Evolutionary conservation across 306 rosid genomes (phyloP).

Genomic region (Heteromeles arbutifolia): DNA sequence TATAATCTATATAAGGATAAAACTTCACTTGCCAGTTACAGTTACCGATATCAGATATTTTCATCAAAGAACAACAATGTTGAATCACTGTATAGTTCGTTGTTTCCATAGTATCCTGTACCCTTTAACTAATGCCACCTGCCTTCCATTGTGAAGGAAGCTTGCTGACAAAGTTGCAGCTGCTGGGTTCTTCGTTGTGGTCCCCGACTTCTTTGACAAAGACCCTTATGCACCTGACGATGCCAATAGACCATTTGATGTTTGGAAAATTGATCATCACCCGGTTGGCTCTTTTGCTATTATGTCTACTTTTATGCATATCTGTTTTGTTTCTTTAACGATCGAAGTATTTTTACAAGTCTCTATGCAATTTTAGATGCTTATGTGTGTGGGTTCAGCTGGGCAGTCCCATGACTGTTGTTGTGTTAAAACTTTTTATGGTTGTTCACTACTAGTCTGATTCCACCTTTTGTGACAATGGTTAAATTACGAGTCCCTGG

Average conservation of each 20-base stretch:
- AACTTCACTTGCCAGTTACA: not conserved
- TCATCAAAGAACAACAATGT: too few relatives aligned
- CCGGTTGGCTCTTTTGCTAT: too few relatives aligned
- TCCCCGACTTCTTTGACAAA: slow-evolving; percentile 54
- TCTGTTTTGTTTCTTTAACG: not conserved
- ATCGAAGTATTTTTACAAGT: not conserved
- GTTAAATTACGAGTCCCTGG: not conserved
- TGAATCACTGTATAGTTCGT: too few relatives aligned
- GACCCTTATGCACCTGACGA: slow-evolving; percentile 35
- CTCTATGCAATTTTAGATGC: not conserved
- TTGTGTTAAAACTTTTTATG: not conserved
- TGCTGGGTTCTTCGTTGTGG: slow-evolving; percentile 48
- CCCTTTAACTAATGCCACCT: not conserved
- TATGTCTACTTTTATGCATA: too few relatives aligned
- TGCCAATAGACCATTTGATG: too few relatives aligned
- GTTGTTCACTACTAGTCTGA: not conserved
- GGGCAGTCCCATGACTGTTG: not conserved
- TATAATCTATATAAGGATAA: not conserved
- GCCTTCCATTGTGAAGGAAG: slow-evolving; percentile 35
- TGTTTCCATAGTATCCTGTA: not conserved
- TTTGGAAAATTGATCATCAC: too few relatives aligned
- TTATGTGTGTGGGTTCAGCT: not conserved
- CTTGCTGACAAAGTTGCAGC: slow-evolving; percentile 51
- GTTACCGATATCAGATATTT: not conserved
- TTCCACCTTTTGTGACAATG: not conserved